phyloP scores from a whole-genome alignment of 352 stramenopile genomes.

The Plasmopara halstedii region DNA sequence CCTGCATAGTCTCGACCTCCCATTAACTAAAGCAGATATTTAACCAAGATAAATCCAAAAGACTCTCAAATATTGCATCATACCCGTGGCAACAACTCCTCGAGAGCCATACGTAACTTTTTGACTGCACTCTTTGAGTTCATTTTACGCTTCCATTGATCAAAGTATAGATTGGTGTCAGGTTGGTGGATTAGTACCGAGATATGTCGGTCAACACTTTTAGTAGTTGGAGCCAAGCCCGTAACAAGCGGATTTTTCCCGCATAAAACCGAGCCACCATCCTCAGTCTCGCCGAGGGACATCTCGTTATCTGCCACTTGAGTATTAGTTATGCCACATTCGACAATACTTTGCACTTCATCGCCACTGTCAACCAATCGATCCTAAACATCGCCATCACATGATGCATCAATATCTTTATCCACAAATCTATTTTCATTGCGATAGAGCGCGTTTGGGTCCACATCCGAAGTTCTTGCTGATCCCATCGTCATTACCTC shows the following conservation, averaged over 20 bases:
- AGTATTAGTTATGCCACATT: not conserved
- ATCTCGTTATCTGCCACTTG: not conserved
- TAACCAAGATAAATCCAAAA: not conserved
- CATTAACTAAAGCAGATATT: conserved; percentile 32
- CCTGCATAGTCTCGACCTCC: conserved; percentile 63
- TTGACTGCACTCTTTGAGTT: conserved; percentile 22
- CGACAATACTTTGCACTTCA: not conserved
- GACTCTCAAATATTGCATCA: not conserved
- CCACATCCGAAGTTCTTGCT: not conserved
- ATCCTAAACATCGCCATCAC: not conserved
- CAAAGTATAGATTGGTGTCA: conserved; percentile 28
- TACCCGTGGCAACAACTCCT: conserved; percentile 43
- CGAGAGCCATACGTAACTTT: conserved; percentile 34
- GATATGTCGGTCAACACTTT: conserved; percentile 36
- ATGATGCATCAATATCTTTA: not conserved
- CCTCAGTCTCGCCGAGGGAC: not conserved
- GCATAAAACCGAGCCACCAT: not conserved
- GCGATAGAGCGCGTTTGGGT: not conserved
- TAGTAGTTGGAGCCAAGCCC: conserved; percentile 11
- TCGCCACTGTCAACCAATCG: not conserved
- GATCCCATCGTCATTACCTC: conserved; percentile 3
- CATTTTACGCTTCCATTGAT: conserved; percentile 41
- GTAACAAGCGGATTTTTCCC: conserved; percentile 23
- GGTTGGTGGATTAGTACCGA: conserved; percentile 10
- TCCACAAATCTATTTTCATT: not conserved